Evolutionary conservation across 148 eudicot genomes (phyloP).

Genomic region (Mesembryanthemum crystallinum): DNA sequence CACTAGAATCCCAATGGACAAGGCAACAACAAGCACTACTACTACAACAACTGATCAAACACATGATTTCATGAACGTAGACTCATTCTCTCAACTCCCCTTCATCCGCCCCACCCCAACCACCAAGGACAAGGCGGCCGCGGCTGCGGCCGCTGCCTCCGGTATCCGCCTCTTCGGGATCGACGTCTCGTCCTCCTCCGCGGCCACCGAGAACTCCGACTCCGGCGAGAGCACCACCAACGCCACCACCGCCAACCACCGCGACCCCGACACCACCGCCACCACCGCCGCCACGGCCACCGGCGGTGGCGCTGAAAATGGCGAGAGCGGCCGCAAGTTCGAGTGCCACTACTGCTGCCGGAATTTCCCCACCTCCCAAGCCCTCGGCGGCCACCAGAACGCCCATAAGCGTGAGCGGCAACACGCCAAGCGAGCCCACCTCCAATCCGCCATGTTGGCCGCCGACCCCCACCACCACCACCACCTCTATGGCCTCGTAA

Average conservation of each 20-base stretch:
- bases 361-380: conserved; percentile 94
- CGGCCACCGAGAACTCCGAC: conserved; percentile 22
- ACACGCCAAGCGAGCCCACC: conserved; percentile 77
- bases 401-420: conserved; percentile 94
- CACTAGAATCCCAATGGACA: conserved; percentile 42
- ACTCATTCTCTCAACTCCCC: conserved; percentile 89
- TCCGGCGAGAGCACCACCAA: conserved; percentile 13
- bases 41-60: conserved; percentile 38
- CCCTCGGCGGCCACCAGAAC: conserved; percentile 96
- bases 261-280: conserved; percentile 1
- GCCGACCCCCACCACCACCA: conserved; percentile 25
- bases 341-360: conserved; percentile 93
- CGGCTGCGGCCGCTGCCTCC: conserved; percentile 10
- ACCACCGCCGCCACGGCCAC: conserved; percentile 17
- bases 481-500: conserved; percentile 34
- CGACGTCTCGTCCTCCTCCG: conserved; percentile 44
- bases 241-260: conserved; percentile 7
- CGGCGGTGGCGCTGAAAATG: conserved; percentile 2
- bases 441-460: conserved; percentile 50
- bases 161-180: conserved; percentile 72
- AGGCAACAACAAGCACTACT: conserved; percentile 21
- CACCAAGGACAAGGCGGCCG: conserved; percentile 45
- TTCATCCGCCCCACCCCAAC: conserved; percentile 61
- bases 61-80: conserved; percentile 89
- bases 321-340: conserved; percentile 52